A percentile compares a stretch with the other conserved stretches of the same genome.
phyloP scores from a whole-genome alignment of 2,329 filamentous ascomycete genomes.

The Rhexocercosporidium sp. region DNA sequence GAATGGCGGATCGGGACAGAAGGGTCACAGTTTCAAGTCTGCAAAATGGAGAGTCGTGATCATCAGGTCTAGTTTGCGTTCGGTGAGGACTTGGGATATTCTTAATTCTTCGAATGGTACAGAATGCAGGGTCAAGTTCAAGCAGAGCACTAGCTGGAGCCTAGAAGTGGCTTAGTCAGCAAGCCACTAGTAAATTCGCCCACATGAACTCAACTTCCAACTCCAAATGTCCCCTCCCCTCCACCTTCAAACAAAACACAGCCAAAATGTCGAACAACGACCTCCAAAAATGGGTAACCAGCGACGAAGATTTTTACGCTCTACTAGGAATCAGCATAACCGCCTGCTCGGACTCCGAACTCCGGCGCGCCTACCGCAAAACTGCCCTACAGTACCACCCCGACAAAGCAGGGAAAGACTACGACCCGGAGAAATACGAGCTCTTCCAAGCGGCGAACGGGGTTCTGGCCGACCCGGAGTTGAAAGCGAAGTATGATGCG shows the following conservation, averaged over 20 bases:
- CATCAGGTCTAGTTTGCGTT: too few species aligned
- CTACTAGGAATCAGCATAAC: constrained; percentile 40
- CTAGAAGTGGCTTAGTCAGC: constrained; percentile 2
- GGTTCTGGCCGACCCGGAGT: constrained; percentile 72
- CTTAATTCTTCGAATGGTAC: too few species aligned
- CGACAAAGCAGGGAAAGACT: constrained; percentile 80
- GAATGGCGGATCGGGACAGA: too few species aligned
- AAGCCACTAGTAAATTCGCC: neutral
- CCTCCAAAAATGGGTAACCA: constrained; percentile 40
- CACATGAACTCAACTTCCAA: neutral
- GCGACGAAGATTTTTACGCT: constrained; percentile 43
- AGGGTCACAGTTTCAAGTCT: too few species aligned
- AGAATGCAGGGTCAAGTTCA: too few species aligned
- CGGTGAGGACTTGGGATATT: too few species aligned
- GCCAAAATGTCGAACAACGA: constrained; percentile 41
- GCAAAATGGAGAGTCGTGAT: too few species aligned
- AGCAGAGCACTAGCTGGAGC: too few species aligned
- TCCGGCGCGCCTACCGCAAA: constrained; percentile 72
- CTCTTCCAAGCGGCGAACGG: constrained; percentile 85
- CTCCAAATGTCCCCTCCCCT: neutral
- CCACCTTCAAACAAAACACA: neutral
- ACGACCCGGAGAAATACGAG: constrained; percentile 84
- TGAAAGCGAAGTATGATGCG: constrained; percentile 79
- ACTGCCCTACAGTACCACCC: constrained; percentile 91
- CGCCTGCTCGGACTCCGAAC: constrained; percentile 36